A percentile compares a stretch with the other conserved stretches of the same genome.
Conservation (phyloP, 202 grass and related monocot genomes). For the Sporobolus alterniflorus region DNA sequence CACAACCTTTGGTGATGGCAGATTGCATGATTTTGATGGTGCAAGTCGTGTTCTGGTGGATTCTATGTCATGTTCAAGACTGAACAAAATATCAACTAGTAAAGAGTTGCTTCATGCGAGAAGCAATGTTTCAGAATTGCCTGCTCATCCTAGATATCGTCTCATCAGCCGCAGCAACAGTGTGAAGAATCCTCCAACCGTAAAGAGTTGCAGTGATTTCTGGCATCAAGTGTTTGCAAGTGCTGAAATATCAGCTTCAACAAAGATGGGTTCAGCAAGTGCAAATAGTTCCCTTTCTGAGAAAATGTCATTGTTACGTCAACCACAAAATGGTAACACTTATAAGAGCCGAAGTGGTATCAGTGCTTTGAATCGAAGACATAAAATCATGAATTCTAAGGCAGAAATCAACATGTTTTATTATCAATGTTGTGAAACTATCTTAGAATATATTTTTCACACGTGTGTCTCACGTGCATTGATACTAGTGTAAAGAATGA, state of each 20-base stretch:
- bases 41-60: not conserved
- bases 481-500: too few species aligned
- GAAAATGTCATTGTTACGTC: constrained; percentile 36
- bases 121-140: not conserved
- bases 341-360: constrained; percentile 12
- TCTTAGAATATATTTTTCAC: too few species aligned
- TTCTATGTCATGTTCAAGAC: not conserved
- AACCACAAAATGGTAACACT: not conserved
- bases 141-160: not conserved
- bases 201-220: constrained; percentile 27
- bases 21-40: not conserved
- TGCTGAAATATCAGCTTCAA: constrained; percentile 20
- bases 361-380: constrained; percentile 12
- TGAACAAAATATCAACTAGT: not conserved
- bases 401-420: not conserved
- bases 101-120: not conserved
- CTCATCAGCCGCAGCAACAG: not conserved
- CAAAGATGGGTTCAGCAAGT: constrained; percentile 5
- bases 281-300: constrained; percentile 35
- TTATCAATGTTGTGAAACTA: too few species aligned
- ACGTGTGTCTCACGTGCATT: too few species aligned
- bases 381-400: constrained; percentile 3
- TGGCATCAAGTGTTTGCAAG: constrained; percentile 31
- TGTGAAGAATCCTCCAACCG: constrained; percentile 9
- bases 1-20: not conserved